Conservation (phyloP, 345 rosid genomes). For the Dovyalis caffra region DNA sequence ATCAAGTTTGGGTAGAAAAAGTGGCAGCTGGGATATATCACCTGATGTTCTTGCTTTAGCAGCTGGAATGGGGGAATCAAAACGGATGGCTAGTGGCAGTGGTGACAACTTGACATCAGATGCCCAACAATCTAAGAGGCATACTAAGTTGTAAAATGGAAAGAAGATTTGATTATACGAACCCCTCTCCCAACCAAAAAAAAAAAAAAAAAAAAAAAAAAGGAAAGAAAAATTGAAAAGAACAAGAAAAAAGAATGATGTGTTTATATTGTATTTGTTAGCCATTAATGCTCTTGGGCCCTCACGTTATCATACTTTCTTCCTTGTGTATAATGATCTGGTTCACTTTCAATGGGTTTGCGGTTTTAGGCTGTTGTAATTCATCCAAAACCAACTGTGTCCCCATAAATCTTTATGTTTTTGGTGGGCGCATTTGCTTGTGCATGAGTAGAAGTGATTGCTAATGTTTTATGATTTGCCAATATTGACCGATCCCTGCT, state of each 20-base stretch:
- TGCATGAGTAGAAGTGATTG: background rate
- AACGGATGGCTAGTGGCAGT: conserved; percentile 17
- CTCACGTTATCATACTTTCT: background rate
- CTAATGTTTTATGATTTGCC: background rate
- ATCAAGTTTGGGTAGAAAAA: conserved; percentile 66
- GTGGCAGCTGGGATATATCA: conserved; percentile 77
- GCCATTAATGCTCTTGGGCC: background rate
- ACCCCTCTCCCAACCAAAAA: too few relatives aligned
- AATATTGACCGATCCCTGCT: background rate
- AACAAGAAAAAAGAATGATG: background rate
- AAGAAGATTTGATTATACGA: conserved; percentile 1
- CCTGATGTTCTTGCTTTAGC: conserved; percentile 39
- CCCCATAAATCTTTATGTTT: background rate
- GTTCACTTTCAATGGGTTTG: conserved; percentile 4
- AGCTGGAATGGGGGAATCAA: conserved; percentile 39
- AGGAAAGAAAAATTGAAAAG: too few relatives aligned
- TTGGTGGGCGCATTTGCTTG: background rate
- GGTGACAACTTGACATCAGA: conserved; percentile 18
- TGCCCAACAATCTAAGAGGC: conserved; percentile 17
- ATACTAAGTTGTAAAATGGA: conserved; percentile 14
- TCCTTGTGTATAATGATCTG: background rate
- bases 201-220: background rate
- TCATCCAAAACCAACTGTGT: conserved; percentile 3
- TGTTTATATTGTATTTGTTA: conserved; percentile 3
- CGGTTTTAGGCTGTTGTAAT: conserved; percentile 4